Conservation (phyloP, 306 rosid species). For the Castanea crenata region DNA sequence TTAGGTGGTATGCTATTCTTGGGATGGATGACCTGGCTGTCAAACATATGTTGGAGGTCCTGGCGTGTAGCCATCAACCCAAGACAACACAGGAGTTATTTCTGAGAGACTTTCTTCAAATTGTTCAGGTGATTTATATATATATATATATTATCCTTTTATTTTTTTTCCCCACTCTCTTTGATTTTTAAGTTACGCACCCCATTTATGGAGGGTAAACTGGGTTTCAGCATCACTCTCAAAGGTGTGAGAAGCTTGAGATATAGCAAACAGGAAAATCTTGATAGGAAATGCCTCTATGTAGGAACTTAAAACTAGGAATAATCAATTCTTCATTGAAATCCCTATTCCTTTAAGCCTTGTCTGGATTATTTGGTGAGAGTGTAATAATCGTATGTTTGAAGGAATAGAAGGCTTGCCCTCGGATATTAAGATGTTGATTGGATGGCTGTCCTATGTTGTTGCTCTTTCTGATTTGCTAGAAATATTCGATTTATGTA, state of each 20-base stretch:
- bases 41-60: slow-evolving; percentile 76
- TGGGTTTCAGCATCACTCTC: background rate
- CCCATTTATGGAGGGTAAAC: background rate
- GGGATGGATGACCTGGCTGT: slow-evolving; percentile 83
- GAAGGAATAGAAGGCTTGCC: too few species aligned
- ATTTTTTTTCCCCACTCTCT: background rate
- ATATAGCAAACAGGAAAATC: background rate
- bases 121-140: slow-evolving; percentile 70
- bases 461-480: too few species aligned
- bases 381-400: too few species aligned
- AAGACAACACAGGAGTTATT: slow-evolving; percentile 82
- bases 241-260: background rate
- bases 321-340: background rate
- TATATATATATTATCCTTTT: background rate
- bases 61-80: slow-evolving; percentile 93
- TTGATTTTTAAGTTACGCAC: background rate
- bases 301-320: background rate
- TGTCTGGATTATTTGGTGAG: too few species aligned
- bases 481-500: too few species aligned
- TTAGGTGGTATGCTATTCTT: slow-evolving; percentile 94
- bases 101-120: slow-evolving; percentile 69
- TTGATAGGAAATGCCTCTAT: background rate
- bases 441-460: too few species aligned
- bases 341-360: background rate
- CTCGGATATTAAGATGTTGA: too few species aligned